Percentiles rank a stretch among this genome's conserved stretches.
These are phyloP conservation scores for Dothistroma septosporum DNA, from an alignment of 2,329 filamentous ascomycete species.

Conservation along the genomic window DNA sequence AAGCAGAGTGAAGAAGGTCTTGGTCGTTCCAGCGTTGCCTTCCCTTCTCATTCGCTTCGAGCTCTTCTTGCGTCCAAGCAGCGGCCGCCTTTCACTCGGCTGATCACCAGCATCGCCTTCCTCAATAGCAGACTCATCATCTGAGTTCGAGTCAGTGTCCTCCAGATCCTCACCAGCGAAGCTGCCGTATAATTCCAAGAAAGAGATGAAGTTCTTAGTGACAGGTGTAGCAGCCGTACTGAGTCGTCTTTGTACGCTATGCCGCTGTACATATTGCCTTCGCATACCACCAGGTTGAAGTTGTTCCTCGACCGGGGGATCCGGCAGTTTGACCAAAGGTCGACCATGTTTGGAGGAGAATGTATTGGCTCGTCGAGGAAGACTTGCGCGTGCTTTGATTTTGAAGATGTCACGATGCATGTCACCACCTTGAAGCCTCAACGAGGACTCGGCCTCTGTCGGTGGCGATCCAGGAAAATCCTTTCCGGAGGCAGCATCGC, in stretches of 20 bases:
- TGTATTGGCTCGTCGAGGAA: constrained; percentile 56
- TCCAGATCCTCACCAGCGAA: constrained; percentile 70
- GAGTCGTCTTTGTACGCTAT: constrained; percentile 41
- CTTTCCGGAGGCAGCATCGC: constrained; percentile 9
- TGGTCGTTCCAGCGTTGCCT: constrained; percentile 63
- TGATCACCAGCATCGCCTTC: constrained; percentile 53
- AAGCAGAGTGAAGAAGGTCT: constrained; percentile 73
- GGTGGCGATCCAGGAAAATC: constrained; percentile 9
- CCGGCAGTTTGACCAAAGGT: constrained; percentile 7
- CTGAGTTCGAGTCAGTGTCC: constrained; percentile 46
- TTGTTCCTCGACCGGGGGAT: constrained; percentile 42
- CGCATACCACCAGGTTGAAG: constrained; percentile 53
- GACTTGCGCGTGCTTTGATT: constrained; percentile 57
- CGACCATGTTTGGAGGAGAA: constrained; percentile 52
- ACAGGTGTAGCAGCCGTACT: constrained; percentile 50
- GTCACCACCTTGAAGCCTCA: constrained; percentile 70
- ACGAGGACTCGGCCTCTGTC: constrained; percentile 54
- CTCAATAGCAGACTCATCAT: constrained; percentile 52
- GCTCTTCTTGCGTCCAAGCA: constrained; percentile 56
- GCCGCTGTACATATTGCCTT: constrained; percentile 47
- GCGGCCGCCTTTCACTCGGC: constrained; percentile 55
- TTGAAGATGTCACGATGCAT: constrained; percentile 75
- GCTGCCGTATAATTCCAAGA: constrained; percentile 69
- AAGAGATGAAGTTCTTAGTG: constrained; percentile 68
- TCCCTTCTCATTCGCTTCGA: constrained; percentile 45